Evolutionary conservation across 352 stramenopile species (phyloP).

Genomic region (Globisporangium nodosum): DNA sequence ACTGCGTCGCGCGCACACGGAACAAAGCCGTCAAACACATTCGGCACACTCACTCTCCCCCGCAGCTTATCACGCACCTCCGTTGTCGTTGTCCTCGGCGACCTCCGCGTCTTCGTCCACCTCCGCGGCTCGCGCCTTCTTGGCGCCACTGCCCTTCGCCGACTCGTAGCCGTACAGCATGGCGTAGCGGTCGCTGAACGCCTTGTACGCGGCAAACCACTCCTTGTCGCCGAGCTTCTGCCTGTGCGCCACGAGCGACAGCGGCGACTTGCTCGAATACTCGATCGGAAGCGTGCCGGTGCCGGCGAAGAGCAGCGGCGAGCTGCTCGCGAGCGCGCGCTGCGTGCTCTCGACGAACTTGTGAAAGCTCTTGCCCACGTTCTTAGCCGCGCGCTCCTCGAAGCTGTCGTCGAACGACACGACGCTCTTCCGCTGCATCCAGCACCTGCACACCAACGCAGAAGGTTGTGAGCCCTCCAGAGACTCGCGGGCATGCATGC

Average conservation of each 20-base stretch:
- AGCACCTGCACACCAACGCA: constrained; percentile 27
- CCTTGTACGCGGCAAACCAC: constrained; percentile 63
- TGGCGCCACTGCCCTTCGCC: constrained; percentile 1
- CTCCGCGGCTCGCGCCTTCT: constrained; percentile 4
- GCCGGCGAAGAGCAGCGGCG: constrained; percentile 61
- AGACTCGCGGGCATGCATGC: too few relatives aligned
- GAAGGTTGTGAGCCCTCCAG: too few relatives aligned
- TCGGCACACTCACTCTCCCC: neutral
- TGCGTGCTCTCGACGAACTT: constrained; percentile 68
- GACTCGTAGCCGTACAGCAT: constrained; percentile 39
- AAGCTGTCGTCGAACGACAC: constrained; percentile 65
- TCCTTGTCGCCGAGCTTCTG: constrained; percentile 37
- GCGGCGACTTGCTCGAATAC: constrained; percentile 69
- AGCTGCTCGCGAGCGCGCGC: constrained; percentile 58
- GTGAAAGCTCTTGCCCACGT: constrained; percentile 75
- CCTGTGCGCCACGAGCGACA: constrained; percentile 38
- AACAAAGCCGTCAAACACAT: neutral
- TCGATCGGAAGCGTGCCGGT: constrained; percentile 67
- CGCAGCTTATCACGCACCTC: constrained; percentile 5
- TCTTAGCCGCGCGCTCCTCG: constrained; percentile 74
- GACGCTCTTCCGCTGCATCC: constrained; percentile 82
- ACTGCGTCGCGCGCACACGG: constrained; percentile 23
- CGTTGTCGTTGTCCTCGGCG: constrained; percentile 6
- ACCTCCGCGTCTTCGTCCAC: constrained; percentile 15
- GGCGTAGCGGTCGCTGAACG: constrained; percentile 60